Conservation (phyloP, 2,329 filamentous ascomycete species). For the Alternaria gaisen region DNA sequence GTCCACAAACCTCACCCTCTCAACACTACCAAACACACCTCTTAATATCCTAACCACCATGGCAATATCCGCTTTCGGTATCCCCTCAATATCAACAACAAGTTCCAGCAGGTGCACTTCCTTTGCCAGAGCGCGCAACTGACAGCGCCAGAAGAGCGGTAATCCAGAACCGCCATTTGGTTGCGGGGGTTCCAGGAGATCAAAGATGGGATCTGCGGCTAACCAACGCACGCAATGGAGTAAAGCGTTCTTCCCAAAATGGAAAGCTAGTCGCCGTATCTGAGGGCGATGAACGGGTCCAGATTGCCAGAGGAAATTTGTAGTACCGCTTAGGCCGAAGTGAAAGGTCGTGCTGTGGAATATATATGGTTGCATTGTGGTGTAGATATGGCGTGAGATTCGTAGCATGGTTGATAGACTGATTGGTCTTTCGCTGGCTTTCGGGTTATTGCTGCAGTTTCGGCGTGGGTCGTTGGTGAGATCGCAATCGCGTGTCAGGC, state of each 20-base stretch:
- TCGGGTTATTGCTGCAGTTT: neutral
- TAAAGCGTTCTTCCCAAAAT: constrained; percentile 30
- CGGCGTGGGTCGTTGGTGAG: constrained; percentile 17
- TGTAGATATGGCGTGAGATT: constrained; percentile 30
- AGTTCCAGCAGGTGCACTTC: constrained; percentile 37
- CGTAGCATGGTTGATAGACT: constrained; percentile 29
- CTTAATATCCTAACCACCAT: constrained; percentile 36
- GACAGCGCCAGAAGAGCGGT: constrained; percentile 44
- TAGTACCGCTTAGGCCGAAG: constrained; percentile 22
- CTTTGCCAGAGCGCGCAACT: constrained; percentile 37
- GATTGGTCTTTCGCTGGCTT: constrained; percentile 16
- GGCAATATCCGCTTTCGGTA: constrained; percentile 29
- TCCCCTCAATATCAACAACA: constrained; percentile 32
- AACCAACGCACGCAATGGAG: constrained; percentile 46
- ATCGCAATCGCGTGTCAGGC: constrained; percentile 22
- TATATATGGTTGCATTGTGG: constrained; percentile 31
- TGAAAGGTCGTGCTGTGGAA: constrained; percentile 37
- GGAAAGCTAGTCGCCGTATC: constrained; percentile 32
- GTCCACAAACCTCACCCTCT: constrained; percentile 25
- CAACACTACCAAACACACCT: constrained; percentile 27
- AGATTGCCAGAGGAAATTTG: constrained; percentile 19
- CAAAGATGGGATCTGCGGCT: constrained; percentile 38
- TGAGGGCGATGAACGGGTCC: constrained; percentile 34
- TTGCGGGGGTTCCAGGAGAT: constrained; percentile 38
- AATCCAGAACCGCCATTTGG: constrained; percentile 26